Evolutionary conservation across 768 basidiomycete species (phyloP), one percentile per base, ranked within the genome.

Genomic region (Tylopilus vinaceipallidus): DNA sequence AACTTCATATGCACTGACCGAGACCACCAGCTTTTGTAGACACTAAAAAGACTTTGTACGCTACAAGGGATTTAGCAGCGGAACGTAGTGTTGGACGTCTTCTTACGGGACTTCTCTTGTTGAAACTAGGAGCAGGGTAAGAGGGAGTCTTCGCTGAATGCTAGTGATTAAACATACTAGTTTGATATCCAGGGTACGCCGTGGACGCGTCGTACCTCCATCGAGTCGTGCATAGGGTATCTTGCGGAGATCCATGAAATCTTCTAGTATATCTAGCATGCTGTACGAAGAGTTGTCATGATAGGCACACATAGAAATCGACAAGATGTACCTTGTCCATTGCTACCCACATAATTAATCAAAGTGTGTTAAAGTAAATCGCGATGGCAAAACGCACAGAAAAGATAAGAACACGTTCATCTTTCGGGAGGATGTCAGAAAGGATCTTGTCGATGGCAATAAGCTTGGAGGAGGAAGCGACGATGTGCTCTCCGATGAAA

Each of bases 11-110:
- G 3, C 17, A 61, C 67, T 44, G 56, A 78, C 85, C 86, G 26
- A 88, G 73, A 42, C 86, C 85, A 45, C 86, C 86, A 14, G 86
- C 86, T 55, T 78, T 78, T 0, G 86, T 88, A 2, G 84, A 85
- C 17, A 88, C 74, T 45, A 88, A 67, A 67, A 81, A 88, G 13
- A 87, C 81, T 55, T 86, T 72, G 59, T 83, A 82, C 0, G 83
- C 83, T 76, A 47, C 6, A 42, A 9, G 29, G 9, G 11, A 24
- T 22, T 63, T 40, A 58, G 36, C 32, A 23, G 23, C 19, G 14
- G 38, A 46, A 29, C 29, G 41, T 8, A n/a, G 20, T 19, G 10
- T 7, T 43, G 9, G 4, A 22, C n/a, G 40, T 22, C 17, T 7
- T 55, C 79, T 59, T 64, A 81, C 80, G 75, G 4, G 80, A 82